phyloP scores from a whole-genome alignment of 148 eudicot genomes.

The Rhododendron vialii region DNA sequence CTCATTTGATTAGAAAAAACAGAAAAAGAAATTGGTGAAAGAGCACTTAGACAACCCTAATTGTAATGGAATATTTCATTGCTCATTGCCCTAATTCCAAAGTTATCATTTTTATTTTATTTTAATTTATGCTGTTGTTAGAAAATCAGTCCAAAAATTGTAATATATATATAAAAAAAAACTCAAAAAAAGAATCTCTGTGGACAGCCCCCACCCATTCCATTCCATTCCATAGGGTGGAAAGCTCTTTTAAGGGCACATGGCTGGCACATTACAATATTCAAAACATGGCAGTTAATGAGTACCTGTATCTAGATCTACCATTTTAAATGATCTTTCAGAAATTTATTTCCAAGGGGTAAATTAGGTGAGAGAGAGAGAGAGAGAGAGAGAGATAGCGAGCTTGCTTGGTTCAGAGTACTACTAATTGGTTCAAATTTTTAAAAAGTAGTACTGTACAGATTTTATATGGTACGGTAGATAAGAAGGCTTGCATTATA shows the following conservation, averaged over 20 bases:
- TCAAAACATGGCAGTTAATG: neutral
- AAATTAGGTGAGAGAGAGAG: neutral
- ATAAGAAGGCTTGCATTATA: too few relatives aligned
- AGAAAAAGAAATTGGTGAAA: neutral
- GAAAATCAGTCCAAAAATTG: neutral
- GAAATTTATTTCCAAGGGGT: neutral
- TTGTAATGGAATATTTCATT: neutral
- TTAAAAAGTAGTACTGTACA: too few relatives aligned
- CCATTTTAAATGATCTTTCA: neutral
- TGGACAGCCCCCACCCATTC: neutral
- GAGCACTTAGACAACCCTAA: neutral
- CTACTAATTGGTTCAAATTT: too few relatives aligned
- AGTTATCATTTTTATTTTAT: neutral
- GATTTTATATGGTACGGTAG: too few relatives aligned
- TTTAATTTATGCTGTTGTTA: neutral
- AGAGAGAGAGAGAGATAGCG: too few relatives aligned
- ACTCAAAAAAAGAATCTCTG: neutral
- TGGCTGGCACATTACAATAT: neutral
- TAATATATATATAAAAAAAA: neutral
- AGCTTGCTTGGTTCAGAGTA: too few relatives aligned
- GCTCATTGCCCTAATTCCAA: neutral
- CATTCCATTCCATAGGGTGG: neutral
- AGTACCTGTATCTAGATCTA: neutral
- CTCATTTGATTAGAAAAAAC: neutral
- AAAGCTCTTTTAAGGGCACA: neutral